Evolutionary conservation across 108 stramenopile genomes (phyloP).

Genomic region (Skeletonema potamos): DNA sequence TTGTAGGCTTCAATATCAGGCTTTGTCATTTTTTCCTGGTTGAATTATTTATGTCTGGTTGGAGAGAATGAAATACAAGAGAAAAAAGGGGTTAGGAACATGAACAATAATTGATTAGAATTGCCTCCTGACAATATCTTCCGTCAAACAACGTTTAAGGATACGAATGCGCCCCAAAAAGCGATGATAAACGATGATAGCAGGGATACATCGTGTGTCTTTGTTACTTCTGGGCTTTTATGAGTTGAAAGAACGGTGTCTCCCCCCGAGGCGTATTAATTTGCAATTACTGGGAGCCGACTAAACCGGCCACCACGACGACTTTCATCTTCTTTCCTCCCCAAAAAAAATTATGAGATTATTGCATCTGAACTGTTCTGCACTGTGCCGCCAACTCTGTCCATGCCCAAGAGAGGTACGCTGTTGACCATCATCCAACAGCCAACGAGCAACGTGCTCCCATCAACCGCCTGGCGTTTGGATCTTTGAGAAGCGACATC

Average conservation of each 20-base stretch:
- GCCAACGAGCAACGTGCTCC: neutral
- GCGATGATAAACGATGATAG: neutral
- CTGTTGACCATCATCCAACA: neutral
- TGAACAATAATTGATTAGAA: neutral
- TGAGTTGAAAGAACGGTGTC: neutral
- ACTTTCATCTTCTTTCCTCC: neutral
- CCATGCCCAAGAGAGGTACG: no score
- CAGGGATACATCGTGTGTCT: neutral
- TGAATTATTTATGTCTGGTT: neutral
- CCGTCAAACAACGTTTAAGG: no score
- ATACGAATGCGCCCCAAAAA: neutral
- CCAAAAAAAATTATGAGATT: neutral
- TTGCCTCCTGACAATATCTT: neutral
- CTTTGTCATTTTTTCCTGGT: slow-evolving; percentile 7
- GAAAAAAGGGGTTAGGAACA: neutral
- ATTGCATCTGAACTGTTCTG: neutral
- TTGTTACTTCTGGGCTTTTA: neutral
- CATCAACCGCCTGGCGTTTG: neutral
- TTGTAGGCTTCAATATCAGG: slow-evolving; percentile 50
- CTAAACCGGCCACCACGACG: neutral
- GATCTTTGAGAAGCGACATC: neutral
- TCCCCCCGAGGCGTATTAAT: neutral
- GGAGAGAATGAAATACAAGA: neutral
- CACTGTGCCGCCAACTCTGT: neutral
- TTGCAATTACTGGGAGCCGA: neutral